These are phyloP conservation scores for Quercus parvula DNA, from an alignment of 306 rosid genomes.

Conservation along the genomic window DNA sequence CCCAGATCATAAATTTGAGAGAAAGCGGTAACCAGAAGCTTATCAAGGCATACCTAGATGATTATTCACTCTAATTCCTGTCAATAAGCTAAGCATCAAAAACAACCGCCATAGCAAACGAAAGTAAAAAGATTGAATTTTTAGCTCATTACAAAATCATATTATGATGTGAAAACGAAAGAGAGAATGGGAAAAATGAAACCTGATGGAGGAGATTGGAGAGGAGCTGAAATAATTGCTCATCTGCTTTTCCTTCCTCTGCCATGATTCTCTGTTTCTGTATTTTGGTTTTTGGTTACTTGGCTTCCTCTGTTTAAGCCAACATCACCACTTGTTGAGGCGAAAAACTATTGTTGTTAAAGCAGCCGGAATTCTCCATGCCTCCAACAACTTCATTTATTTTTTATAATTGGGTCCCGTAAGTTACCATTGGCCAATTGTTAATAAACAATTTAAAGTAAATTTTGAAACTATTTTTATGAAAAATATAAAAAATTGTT, in stretches of 20 bases:
- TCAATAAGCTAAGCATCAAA: not conserved
- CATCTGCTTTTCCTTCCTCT: conserved; percentile 57
- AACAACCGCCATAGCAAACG: not conserved
- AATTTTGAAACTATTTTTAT: no score
- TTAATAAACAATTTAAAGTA: no score
- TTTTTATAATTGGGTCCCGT: no score
- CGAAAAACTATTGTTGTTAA: no score
- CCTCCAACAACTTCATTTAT: no score
- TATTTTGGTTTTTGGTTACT: not conserved
- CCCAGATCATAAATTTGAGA: conserved; percentile 12
- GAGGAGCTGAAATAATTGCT: conserved; percentile 77
- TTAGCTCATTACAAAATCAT: not conserved
- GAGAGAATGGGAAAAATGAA: not conserved
- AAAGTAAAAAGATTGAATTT: not conserved
- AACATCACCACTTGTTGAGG: not conserved
- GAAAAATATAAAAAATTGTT: no score
- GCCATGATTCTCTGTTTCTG: conserved; percentile 39
- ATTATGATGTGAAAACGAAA: not conserved
- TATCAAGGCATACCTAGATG: conserved; percentile 1
- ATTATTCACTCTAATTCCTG: not conserved
- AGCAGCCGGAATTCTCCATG: no score
- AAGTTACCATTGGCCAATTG: no score
- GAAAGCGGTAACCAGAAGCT: not conserved
- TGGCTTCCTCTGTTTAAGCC: not conserved
- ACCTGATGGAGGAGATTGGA: conserved; percentile 79